Conservation (phyloP, 192 early-diverging fungal species). For the Coemansia sp. region DNA sequence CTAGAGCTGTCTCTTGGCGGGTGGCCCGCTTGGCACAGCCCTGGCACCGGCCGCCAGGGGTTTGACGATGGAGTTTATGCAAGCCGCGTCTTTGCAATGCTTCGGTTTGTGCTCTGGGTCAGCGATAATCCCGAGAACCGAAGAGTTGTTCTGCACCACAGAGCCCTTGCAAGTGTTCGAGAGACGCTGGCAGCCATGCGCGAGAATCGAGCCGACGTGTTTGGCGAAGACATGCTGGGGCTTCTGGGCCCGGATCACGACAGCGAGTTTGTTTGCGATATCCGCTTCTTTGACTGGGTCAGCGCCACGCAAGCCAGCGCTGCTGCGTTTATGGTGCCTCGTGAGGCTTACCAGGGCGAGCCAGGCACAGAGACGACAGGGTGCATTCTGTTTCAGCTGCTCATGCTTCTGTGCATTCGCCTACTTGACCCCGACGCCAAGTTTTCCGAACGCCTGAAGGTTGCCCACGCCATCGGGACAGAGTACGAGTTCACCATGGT, state of each 20-base stretch:
- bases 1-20: conserved; percentile 10
- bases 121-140: conserved; percentile 14
- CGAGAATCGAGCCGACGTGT: conserved; percentile 5
- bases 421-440: conserved; percentile 25
- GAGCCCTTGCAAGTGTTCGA: not conserved
- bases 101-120: conserved; percentile 25
- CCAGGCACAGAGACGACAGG: not conserved
- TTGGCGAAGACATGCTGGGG: conserved; percentile 3
- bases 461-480: not conserved
- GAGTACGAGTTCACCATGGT: conserved; percentile 13
- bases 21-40: conserved; percentile 4
- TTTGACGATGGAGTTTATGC: not conserved
- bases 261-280: conserved; percentile 8
- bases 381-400: conserved; percentile 12
- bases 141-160: conserved; percentile 32
- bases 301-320: not conserved
- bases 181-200: conserved; percentile 16
- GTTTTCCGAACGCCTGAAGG: conserved; percentile 13
- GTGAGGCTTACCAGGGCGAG: not conserved
- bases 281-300: conserved; percentile 28
- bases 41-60: not conserved
- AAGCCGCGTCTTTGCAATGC: conserved; percentile 14
- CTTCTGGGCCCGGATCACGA: not conserved
- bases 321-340: not conserved
- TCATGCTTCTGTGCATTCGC: conserved; percentile 9